phyloP scores from a whole-genome alignment of 1,284 basidiomycete species.

The Clitocybe nebularis region DNA sequence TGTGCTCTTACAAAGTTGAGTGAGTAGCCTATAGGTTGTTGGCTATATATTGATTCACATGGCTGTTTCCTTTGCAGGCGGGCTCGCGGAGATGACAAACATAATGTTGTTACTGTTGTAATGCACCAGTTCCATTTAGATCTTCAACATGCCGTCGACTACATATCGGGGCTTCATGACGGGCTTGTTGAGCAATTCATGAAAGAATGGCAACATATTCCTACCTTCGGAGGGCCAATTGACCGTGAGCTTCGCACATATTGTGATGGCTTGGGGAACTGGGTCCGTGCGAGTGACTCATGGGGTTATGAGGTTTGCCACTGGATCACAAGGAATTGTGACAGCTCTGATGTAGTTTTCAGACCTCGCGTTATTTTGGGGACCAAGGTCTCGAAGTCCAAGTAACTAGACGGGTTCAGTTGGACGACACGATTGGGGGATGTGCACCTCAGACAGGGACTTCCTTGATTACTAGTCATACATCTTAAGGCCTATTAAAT shows the following conservation, averaged over 20 bases:
- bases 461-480: no score
- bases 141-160: constrained; percentile 33
- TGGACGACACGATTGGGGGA: no score
- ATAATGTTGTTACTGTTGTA: constrained; percentile 42
- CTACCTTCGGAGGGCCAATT: constrained; percentile 28
- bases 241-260: constrained; percentile 30
- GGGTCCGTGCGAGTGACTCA: constrained; percentile 36
- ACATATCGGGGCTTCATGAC: constrained; percentile 23
- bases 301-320: constrained; percentile 34
- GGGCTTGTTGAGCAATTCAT: constrained; percentile 25
- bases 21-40: constrained; percentile 34
- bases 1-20: constrained; percentile 43
- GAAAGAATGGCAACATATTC: constrained; percentile 23
- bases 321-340: not conserved
- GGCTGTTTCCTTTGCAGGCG: constrained; percentile 29
- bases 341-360: not conserved
- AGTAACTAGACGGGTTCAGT: not conserved
- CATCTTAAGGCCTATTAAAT: not conserved
- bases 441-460: constrained; percentile 1
- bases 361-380: constrained; percentile 3
- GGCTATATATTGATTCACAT: constrained; percentile 21
- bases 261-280: constrained; percentile 38
- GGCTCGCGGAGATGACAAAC: constrained; percentile 27
- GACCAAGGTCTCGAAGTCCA: not conserved
- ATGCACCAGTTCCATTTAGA: constrained; percentile 33